Conservation (phyloP, 2,329 filamentous ascomycete species). For the Phialocephala sp. region DNA sequence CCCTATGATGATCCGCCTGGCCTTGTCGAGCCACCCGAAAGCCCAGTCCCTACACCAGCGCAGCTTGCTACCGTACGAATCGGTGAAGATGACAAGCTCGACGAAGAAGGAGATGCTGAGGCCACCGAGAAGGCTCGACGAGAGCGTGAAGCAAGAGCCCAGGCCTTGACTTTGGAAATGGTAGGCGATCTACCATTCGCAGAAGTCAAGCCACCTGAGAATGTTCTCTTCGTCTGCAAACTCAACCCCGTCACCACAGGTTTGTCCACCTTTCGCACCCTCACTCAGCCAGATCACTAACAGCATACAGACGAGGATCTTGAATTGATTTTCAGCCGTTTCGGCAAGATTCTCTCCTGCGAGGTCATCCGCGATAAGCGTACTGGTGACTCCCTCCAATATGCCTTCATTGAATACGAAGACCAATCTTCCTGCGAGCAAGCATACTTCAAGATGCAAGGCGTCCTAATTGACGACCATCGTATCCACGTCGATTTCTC, state of each 20-base stretch:
- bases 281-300: conserved; percentile 16
- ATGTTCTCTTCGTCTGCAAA: conserved; percentile 98
- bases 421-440: conserved; percentile 92
- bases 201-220: conserved; percentile 96
- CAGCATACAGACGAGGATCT: conserved; percentile 75
- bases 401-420: conserved; percentile 96
- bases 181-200: conserved; percentile 97
- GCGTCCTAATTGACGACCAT: conserved; percentile 93
- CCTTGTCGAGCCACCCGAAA: conserved; percentile 76
- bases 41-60: conserved; percentile 80
- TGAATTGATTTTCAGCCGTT: conserved; percentile 94
- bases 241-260: conserved; percentile 91
- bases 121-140: conserved; percentile 77
- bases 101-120: conserved; percentile 78
- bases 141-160: conserved; percentile 89
- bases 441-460: conserved; percentile 99
- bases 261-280: conserved; percentile 37
- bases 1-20: conserved; percentile 84
- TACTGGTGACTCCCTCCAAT: conserved; percentile 93
- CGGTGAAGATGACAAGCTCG: conserved; percentile 82
- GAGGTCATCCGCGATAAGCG: conserved; percentile 95
- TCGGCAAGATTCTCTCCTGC: conserved; percentile 92
- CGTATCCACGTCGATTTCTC: conserved; percentile 99
- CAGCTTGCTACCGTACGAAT: conserved; percentile 93
- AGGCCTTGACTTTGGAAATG: conserved; percentile 95